Evolutionary conservation across 2,329 filamentous ascomycete species (phyloP), one percentile per base, ranked within the genome.

Genomic region (Fusarium marasasianum): DNA sequence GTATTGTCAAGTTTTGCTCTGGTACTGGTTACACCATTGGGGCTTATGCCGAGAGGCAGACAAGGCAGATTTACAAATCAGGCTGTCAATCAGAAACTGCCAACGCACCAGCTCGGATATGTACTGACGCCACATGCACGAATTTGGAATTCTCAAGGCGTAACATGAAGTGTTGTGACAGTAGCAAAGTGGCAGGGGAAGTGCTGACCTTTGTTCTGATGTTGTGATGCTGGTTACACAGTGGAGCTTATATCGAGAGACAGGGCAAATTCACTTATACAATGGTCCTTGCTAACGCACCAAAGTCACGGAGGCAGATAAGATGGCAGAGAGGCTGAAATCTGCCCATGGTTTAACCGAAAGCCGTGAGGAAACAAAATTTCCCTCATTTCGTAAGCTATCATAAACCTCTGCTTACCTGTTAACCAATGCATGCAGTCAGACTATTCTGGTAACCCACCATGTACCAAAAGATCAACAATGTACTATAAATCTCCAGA

Each of bases 151-250:
- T 35, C 33, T 15, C 33, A 33, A 33, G 6, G 33, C 33, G 13
- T 8, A 33, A 33, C 33, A 33, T 15, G 2, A 33, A 33, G 33
- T 33, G 6, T 15, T 35, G 2, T 0, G 33, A 1, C 33, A 3
- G 15, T 35, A 3, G 2, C 14, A 22, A 26, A 17, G 17, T 20
- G 18, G 18, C 2, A 11, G 5, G 33, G 50, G 3, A 37, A 12
- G 13, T 2, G 1, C 13, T 24, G n/a, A 11, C 4, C 11, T 35
- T 35, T 20, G 6, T 20, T 51, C 3, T 35, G 17, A 8, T 35
- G 8, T 0, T 18, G 3, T 0, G 17, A 37, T 18, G 1, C 7
- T 51, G 22, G 22, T 7, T 3, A 5, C 31, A 35, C 0, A n/a
- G 13, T 6, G 3, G n/a, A 6, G 44, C 26, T 54, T 38, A 54